These are phyloP conservation scores for Ceratocystis harringtonii DNA, from an alignment of 2,329 filamentous ascomycete species.

Conservation along the genomic window DNA sequence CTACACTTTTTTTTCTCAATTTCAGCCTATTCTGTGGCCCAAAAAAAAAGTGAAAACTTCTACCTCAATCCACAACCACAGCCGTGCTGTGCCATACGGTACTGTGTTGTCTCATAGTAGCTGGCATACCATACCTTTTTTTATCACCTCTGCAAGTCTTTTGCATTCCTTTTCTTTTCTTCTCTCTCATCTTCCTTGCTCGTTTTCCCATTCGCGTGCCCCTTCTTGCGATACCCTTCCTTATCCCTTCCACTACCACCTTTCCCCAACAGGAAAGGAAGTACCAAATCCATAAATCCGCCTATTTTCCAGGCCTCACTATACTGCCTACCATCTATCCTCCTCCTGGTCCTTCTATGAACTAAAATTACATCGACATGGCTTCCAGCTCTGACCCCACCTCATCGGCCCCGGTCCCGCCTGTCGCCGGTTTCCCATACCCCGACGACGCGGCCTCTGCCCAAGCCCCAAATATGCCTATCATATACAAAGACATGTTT, in stretches of 20 bases:
- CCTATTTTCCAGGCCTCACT: neutral
- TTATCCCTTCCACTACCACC: neutral
- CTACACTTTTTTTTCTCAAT: neutral
- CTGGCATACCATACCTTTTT: neutral
- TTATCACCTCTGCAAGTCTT: neutral
- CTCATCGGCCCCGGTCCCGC: neutral
- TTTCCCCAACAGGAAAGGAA: neutral
- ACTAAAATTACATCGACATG: neutral
- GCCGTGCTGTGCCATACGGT: neutral
- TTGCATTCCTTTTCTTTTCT: neutral
- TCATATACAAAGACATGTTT: constrained; percentile 16
- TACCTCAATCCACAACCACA: neutral
- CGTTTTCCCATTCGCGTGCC: neutral
- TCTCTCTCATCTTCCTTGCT: neutral
- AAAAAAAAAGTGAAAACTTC: neutral
- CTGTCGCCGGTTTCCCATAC: neutral
- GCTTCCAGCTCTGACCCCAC: neutral
- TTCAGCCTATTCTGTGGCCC: neutral
- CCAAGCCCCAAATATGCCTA: neutral
- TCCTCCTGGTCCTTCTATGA: neutral
- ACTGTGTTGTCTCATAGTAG: neutral
- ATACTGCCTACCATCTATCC: neutral
- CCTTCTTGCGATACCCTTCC: neutral
- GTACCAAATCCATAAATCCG: neutral
- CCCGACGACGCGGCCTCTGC: neutral